Percentiles rank a stretch among this genome's conserved stretches.
These are phyloP conservation scores for Lactarius trivialis DNA, from an alignment of 768 basidiomycete species.

Conservation along the genomic window DNA sequence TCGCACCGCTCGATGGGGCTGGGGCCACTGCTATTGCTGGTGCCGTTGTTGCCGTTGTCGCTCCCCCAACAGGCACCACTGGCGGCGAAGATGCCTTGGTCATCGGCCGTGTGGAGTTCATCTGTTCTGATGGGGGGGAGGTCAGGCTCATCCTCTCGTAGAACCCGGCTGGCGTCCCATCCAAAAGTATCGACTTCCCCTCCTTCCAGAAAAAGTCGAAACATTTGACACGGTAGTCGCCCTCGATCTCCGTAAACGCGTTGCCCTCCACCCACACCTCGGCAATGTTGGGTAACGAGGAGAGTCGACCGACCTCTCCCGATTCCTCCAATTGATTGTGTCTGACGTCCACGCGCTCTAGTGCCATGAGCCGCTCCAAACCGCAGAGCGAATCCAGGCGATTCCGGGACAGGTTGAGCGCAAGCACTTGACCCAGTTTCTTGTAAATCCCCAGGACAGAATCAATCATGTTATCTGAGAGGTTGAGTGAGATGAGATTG, in stretches of 20 bases:
- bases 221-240: constrained; percentile 68
- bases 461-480: constrained; percentile 97
- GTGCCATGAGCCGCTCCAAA: constrained; percentile 77
- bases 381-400: constrained; percentile 94
- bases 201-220: constrained; percentile 84
- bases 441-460: constrained; percentile 86
- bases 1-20: constrained; percentile 12
- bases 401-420: constrained; percentile 78
- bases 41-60: constrained; percentile 1
- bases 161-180: constrained; percentile 63
- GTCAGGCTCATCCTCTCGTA: constrained; percentile 62
- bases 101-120: constrained; percentile 42
- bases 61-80: constrained; percentile 48
- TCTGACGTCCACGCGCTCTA: constrained; percentile 82
- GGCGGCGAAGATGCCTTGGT: constrained; percentile 53
- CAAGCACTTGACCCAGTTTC: constrained; percentile 67
- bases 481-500: constrained; percentile 83
- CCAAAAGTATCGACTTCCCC: constrained; percentile 68
- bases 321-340: constrained; percentile 74
- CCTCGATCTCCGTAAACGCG: constrained; percentile 62
- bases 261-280: constrained; percentile 86
- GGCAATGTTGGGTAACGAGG: constrained; percentile 67
- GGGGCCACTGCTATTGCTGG: neutral
- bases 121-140: constrained; percentile 43
- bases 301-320: constrained; percentile 78